Evolutionary conservation across 805 yeast genomes (phyloP), one percentile per base, ranked within the genome.

Genomic region (Pichia paraexigua): DNA sequence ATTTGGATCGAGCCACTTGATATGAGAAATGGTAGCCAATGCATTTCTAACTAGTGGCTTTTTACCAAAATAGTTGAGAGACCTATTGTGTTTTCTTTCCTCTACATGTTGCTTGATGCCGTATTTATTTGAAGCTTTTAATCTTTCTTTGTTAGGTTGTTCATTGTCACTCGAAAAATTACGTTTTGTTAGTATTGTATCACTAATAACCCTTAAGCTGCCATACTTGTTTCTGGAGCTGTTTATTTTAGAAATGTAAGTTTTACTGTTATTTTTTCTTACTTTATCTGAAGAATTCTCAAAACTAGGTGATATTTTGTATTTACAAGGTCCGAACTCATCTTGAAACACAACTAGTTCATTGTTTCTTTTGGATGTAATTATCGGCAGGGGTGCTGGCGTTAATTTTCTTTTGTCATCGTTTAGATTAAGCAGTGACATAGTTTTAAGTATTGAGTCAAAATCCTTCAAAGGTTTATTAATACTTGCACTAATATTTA

Each of bases 161-260:
- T 24, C 48, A 30, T 49, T 49, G 22, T 49, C 52, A 30, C 41
- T 45, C 10, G 52, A 49, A 22, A 49, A 18, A 4, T 15, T 44
- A 28, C 52, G 24, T 27, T 49, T 28, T 4, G 27, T 13, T n/a
- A 49, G 35, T 21, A 49, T 22, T 17, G 48, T 49, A 11, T 49
- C 46, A 21, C 47, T 48, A 17, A 37, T 37, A 20, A 43, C 27
- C 17, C 44, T 18, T 21, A 30, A 22, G n/a, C 20, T 24, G 18
- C 25, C 2, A 9, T 9, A 20, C 25, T 41, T 46, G n/a, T 15
- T 11, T 2, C 18, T 35, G 6, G 8, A 15, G 17, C 17, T 35
- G 5, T n/a, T 35, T 35, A n/a, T n/a, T 35, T 35, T 35, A 35
- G 2, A n/a, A n/a, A 35, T 17, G n/a, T 17, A 35, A n/a, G 39